Conservation (phyloP, 2,329 filamentous ascomycete genomes). For the Immersiporthe knoxdaviesiana region DNA sequence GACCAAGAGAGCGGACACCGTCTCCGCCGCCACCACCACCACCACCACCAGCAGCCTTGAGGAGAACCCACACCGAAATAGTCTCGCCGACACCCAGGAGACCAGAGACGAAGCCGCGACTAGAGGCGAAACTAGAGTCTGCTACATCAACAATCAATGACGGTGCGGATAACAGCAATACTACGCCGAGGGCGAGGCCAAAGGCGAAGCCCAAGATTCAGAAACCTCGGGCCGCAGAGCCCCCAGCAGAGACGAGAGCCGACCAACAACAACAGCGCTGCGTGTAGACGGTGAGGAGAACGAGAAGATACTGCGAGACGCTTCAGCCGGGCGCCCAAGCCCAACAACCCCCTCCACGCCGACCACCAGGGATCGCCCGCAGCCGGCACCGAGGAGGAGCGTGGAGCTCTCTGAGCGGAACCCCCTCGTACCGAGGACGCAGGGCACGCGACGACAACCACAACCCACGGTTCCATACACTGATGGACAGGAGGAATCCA, state of each 20-base stretch:
- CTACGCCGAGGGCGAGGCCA: background rate
- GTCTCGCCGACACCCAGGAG: constrained; percentile 41
- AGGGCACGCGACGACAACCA: constrained; percentile 9
- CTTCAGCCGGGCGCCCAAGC: background rate
- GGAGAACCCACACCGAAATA: constrained; percentile 33
- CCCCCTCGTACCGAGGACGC: background rate
- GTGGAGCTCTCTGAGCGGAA: background rate
- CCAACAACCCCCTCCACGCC: constrained; percentile 13
- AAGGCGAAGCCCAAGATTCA: constrained; percentile 13
- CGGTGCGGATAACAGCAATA: background rate
- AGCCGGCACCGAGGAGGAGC: constrained; percentile 16
- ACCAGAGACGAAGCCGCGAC: constrained; percentile 36
- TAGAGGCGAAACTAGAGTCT: constrained; percentile 39
- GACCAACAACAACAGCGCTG: background rate
- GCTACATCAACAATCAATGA: constrained; percentile 15
- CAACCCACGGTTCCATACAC: constrained; percentile 3
- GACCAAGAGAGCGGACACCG: constrained; percentile 22
- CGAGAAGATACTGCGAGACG: background rate
- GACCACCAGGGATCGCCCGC: constrained; percentile 6
- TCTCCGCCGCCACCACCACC: constrained; percentile 26
- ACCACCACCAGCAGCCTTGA: constrained; percentile 17
- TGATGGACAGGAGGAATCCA: constrained; percentile 26
- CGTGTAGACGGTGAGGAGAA: constrained; percentile 1
- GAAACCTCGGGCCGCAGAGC: background rate
- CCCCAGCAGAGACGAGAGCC: background rate